Evolutionary conservation across 441 rosid genomes (phyloP), one percentile per base, ranked within the genome.

Genomic region (Gossypium schwendimanii): DNA sequence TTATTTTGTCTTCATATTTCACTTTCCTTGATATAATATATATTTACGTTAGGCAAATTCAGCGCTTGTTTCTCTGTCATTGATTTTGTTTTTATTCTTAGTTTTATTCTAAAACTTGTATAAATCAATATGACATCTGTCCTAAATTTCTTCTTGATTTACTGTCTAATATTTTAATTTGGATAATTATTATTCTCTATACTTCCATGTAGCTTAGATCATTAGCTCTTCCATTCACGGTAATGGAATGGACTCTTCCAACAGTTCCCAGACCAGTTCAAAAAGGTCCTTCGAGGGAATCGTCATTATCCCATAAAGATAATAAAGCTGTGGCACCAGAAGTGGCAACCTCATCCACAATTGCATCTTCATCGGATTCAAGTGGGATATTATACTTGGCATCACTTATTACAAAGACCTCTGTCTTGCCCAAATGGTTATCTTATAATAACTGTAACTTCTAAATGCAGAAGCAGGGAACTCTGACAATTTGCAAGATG

Each of bases 201-300:
- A 74, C 73, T 78, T 81, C 74, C 77, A 81, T 89, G 89, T 95
- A 95, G 98, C 93, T 95, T 92, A 92, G 99, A 93, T 92, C 99
- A 73, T 89, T 95, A 88, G 99, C 99, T 81, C 97, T 92, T 85
- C 98, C 98, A 76, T 92, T 95, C 88, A 91, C 99, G 71, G 98
- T 92, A 76, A 82, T 95, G 88, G 99, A 95, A 84, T 95, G 99
- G 99, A 92, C 98, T 73, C 99, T 95, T 82, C 99, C 99, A 74
- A 89, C 99, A 70, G 91, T 95, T 86, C 99, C 98, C 9, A 83
- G 87, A 60, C 85, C 94, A 79, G 81, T 63, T 81, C 93, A 84
- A 81, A 84, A 81, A 78, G 86, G 78, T 75, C 86, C 86, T 36
- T 80, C 89, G 62, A 83, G 82, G 77, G 94, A 87, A 75, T 70